Evolutionary conservation across 2,329 filamentous ascomycete genomes (phyloP).

Genomic region (Pezicula carpinea): DNA sequence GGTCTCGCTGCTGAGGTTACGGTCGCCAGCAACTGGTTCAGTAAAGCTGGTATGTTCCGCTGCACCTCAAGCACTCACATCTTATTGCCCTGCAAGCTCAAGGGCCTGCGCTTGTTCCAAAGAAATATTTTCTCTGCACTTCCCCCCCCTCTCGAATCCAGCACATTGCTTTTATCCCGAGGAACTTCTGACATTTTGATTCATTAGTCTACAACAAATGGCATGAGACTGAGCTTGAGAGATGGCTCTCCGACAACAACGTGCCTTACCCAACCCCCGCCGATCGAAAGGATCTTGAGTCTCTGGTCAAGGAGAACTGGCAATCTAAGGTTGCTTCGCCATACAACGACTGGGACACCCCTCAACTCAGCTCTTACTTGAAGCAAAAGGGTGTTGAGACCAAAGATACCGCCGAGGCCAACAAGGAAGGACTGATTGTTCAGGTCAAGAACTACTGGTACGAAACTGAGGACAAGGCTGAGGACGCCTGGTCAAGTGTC

Average conservation of each 20-base stretch:
- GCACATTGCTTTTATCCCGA: background rate
- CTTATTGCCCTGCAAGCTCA: constrained; percentile 5
- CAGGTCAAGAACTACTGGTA: constrained; percentile 73
- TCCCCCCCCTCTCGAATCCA: too few species aligned
- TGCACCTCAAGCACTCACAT: constrained; percentile 2
- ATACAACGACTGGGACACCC: constrained; percentile 72
- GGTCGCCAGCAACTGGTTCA: constrained; percentile 77
- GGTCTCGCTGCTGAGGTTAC: constrained; percentile 67
- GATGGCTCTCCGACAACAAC: constrained; percentile 91
- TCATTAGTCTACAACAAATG: constrained; percentile 89
- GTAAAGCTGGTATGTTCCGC: constrained; percentile 67
- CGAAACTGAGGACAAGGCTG: constrained; percentile 72
- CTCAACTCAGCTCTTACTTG: constrained; percentile 64
- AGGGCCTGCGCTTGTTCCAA: too few species aligned
- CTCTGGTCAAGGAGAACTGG: constrained; percentile 88
- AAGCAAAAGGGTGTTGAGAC: constrained; percentile 66
- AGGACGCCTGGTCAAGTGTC: constrained; percentile 65
- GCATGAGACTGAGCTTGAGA: constrained; percentile 96
- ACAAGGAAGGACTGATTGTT: constrained; percentile 62
- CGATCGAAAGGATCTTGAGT: constrained; percentile 92
- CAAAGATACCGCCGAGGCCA: constrained; percentile 60
- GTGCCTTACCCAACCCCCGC: constrained; percentile 85
- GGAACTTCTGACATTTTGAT: constrained; percentile 23
- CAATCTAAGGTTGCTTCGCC: constrained; percentile 68
- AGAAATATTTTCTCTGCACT: too few species aligned